phyloP scores from a whole-genome alignment of 768 basidiomycete genomes.

The Psilocybe tampanensis region DNA sequence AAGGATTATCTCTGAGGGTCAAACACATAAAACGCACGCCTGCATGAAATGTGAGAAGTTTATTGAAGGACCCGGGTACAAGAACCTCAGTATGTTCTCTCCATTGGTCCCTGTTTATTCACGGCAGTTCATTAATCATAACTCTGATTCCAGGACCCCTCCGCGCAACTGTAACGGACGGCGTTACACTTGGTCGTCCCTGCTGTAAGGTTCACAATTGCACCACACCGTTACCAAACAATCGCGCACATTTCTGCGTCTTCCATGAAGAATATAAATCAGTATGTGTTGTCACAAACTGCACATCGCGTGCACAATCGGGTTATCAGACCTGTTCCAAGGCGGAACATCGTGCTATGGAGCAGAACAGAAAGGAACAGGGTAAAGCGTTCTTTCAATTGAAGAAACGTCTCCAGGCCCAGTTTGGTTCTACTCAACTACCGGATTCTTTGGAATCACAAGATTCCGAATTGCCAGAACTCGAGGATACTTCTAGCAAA shows the following conservation, averaged over 20 bases:
- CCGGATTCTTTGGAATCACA: background rate
- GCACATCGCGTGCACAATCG: background rate
- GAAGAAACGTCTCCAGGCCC: background rate
- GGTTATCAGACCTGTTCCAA: background rate
- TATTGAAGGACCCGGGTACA: slow-evolving; percentile 1
- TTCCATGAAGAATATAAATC: background rate
- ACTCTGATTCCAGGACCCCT: background rate
- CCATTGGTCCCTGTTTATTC: too few species aligned
- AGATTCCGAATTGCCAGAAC: background rate
- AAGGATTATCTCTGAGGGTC: slow-evolving; percentile 8
- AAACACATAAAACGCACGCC: slow-evolving; percentile 11
- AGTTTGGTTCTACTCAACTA: slow-evolving; percentile 1
- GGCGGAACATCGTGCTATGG: background rate
- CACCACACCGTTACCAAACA: slow-evolving; percentile 8
- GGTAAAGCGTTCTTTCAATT: slow-evolving; percentile 11
- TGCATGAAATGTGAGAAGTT: slow-evolving; percentile 12
- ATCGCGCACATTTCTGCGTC: slow-evolving; percentile 11
- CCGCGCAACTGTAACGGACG: slow-evolving; percentile 6
- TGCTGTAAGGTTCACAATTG: slow-evolving; percentile 15
- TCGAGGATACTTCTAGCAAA: slow-evolving; percentile 2
- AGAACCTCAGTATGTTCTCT: background rate
- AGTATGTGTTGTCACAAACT: slow-evolving; percentile 7
- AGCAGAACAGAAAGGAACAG: slow-evolving; percentile 4
- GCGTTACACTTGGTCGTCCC: slow-evolving; percentile 13
- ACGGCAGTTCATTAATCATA: background rate